Evolutionary conservation across 2,329 filamentous ascomycete genomes (phyloP).

Genomic region (Bipolaris sorokiniana): DNA sequence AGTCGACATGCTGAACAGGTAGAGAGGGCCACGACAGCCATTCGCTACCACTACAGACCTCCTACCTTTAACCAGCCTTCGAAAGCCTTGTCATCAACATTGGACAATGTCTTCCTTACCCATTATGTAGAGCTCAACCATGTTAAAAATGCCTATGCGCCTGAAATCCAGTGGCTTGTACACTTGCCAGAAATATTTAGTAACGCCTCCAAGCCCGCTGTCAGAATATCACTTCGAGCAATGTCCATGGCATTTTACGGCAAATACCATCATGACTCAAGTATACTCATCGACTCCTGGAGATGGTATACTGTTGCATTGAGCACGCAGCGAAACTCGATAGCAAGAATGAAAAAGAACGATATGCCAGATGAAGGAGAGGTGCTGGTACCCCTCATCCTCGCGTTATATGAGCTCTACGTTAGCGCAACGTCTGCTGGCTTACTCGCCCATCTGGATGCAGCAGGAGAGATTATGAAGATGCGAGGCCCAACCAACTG

Average conservation of each 20-base stretch:
- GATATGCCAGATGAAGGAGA: conserved; percentile 39
- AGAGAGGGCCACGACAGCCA: conserved; percentile 29
- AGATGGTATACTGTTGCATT: conserved; percentile 43
- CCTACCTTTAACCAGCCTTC: conserved; percentile 37
- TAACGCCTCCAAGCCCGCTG: conserved; percentile 29
- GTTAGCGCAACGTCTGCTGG: conserved; percentile 37
- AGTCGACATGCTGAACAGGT: conserved; percentile 14
- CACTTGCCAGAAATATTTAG: conserved; percentile 29
- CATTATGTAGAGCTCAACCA: conserved; percentile 42
- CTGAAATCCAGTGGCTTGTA: conserved; percentile 37
- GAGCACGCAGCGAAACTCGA: conserved; percentile 31
- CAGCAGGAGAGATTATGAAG: conserved; percentile 38
- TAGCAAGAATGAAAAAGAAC: conserved; percentile 22
- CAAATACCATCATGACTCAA: conserved; percentile 35
- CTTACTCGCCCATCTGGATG: conserved; percentile 38
- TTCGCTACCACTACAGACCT: conserved; percentile 33
- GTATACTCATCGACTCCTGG: conserved; percentile 41
- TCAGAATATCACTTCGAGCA: conserved; percentile 41
- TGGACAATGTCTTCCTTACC: conserved; percentile 38
- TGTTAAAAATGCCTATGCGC: conserved; percentile 21
- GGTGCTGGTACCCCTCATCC: conserved; percentile 38
- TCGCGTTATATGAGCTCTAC: conserved; percentile 41
- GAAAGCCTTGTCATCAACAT: conserved; percentile 27
- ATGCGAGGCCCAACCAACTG: conserved; percentile 41
- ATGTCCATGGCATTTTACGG: conserved; percentile 44